Conservation (phyloP, 306 rosid genomes). For the Castanea sativa region DNA sequence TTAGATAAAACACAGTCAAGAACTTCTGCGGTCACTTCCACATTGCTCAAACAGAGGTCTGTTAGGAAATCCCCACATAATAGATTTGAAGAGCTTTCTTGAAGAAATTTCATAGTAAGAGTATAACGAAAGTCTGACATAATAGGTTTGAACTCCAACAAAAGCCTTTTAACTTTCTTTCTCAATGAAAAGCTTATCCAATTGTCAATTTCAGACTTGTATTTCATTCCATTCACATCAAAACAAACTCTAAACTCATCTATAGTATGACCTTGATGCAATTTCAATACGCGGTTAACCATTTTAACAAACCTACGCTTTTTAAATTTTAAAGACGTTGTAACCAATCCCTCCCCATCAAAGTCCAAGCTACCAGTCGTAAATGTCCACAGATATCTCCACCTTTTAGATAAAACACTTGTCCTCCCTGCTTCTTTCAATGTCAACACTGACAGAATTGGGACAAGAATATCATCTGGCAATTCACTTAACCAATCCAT, state of each 20-base stretch:
- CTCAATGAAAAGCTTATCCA: neutral
- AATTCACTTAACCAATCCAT: neutral
- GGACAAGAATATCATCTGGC: neutral
- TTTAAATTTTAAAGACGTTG: too few species aligned
- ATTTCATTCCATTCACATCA: neutral
- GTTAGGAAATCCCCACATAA: neutral
- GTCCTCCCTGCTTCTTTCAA: neutral
- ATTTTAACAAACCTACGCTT: neutral
- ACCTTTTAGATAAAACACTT: neutral
- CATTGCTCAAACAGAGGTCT: neutral
- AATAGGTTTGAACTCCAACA: neutral
- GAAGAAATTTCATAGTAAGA: neutral
- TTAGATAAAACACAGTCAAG: neutral
- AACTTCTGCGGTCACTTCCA: neutral
- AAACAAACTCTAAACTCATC: neutral
- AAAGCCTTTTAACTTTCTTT: neutral
- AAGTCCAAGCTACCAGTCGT: neutral
- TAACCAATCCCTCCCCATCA: neutral
- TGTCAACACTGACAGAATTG: neutral
- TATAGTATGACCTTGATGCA: neutral
- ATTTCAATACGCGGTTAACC: neutral
- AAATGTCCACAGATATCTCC: neutral
- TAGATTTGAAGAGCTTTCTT: neutral
- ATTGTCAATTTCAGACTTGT: neutral
- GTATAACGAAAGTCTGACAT: neutral